Evolutionary conservation across 1,284 basidiomycete species (phyloP), one percentile per base, ranked within the genome.

Genomic region (Ustilago bromivora): DNA sequence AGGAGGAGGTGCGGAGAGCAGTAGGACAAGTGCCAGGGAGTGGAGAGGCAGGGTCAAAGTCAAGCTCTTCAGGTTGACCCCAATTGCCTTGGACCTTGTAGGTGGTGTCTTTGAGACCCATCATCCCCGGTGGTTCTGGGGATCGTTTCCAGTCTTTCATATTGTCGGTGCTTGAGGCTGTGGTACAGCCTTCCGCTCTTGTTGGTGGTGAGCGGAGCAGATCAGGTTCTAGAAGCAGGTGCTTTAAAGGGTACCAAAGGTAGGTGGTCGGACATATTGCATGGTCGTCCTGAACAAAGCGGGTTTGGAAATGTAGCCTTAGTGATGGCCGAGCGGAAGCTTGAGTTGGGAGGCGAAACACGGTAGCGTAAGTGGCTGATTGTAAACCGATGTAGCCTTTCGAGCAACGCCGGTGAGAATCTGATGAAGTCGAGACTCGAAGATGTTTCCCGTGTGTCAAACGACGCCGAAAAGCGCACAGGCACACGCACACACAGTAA

Each of bases 61-160:
- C 65, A 49, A 69, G 71, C 40, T 71, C 73, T 56, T 76, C 73
- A 3, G 73, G 73, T 49, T 69, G 74, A 15, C 74, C 74, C 74
- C 75, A 77, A 32, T 70, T 66, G 40, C 60, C 61, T 28, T 63
- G 52, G 9, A 61, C 34, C 17, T 55, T 38, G 36, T 73, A 73
- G n/a, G 54, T 7, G 17, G 61, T 36, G 10, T 66, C 52, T 41
- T 67, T 62, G 47, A 63, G n/a, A 2, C 78, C 78, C 79, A 81
- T 81, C 78, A 81, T 81, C 47, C 69, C 70, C 0, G 70, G 66
- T 7, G 79, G 79, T 75, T 80, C 79, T 23, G 79, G 79, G 5
- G 79, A 81, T 40, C 77, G 67, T 9, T 70, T 61, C 79, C 79
- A 81, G 43, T 81, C 79, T 49, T 81, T 81, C 79, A 81, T 81